These are phyloP conservation scores for Calonectria honghensis DNA, from an alignment of 2,329 filamentous ascomycete genomes.

Conservation along the genomic window DNA sequence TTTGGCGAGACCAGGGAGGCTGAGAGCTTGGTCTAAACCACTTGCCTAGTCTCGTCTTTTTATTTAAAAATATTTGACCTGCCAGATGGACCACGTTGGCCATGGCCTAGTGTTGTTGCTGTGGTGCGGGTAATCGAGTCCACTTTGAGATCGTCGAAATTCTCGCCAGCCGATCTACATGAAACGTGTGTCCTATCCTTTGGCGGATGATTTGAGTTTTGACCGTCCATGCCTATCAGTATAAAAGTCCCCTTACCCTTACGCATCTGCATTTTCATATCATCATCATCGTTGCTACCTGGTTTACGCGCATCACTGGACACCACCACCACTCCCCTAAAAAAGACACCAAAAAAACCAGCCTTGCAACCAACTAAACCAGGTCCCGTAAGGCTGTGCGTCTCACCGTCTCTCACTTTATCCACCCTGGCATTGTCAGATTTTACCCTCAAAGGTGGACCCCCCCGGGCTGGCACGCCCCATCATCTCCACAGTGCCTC, in stretches of 20 bases:
- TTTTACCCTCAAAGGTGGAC: constrained; percentile 19
- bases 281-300: neutral
- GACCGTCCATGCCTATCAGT: constrained; percentile 10
- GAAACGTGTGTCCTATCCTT: constrained; percentile 5
- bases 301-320: neutral
- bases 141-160: constrained; percentile 23
- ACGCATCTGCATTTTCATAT: neutral
- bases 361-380: constrained; percentile 16
- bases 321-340: neutral
- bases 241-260: neutral
- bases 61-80: constrained; percentile 20
- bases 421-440: constrained; percentile 8
- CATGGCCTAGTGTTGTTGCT: constrained; percentile 3
- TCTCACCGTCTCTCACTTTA: constrained; percentile 19
- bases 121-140: neutral
- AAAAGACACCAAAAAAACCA: constrained; percentile 1
- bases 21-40: constrained; percentile 2
- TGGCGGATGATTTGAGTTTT: constrained; percentile 9
- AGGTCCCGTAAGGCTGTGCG: constrained; percentile 22
- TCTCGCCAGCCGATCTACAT: constrained; percentile 18
- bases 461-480: constrained; percentile 19
- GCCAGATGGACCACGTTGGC: constrained; percentile 10
- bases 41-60: neutral
- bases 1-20: neutral
- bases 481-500: constrained; percentile 15